These are phyloP conservation scores for Leccinum pellstonianum DNA, from an alignment of 768 basidiomycete species.

Conservation along the genomic window DNA sequence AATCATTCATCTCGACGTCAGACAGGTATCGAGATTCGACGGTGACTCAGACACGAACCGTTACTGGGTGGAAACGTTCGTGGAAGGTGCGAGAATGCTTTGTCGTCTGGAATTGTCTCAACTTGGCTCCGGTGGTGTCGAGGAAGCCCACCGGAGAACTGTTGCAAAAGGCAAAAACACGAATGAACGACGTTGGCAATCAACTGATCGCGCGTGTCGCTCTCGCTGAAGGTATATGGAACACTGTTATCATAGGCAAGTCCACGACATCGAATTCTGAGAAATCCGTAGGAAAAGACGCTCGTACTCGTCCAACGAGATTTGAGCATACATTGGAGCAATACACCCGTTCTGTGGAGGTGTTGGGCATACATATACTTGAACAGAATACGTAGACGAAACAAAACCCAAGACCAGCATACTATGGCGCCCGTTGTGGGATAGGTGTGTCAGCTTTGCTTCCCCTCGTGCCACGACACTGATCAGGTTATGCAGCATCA, in stretches of 20 bases:
- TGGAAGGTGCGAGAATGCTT: conserved; percentile 67
- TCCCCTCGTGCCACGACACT: too few species aligned
- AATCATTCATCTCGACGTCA: too few species aligned
- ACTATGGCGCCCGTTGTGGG: too few species aligned
- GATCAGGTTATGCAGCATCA: too few species aligned
- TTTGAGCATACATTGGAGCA: conserved; percentile 56
- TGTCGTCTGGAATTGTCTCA: conserved; percentile 48
- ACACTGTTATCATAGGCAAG: too few species aligned
- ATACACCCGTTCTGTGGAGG: conserved; percentile 48
- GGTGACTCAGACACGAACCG: conserved; percentile 61
- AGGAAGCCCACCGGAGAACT: conserved; percentile 48
- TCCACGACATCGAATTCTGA: background rate
- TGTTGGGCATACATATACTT: conserved; percentile 16
- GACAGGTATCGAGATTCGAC: conserved; percentile 28
- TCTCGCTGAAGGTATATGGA: conserved; percentile 70
- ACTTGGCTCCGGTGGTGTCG: conserved; percentile 43
- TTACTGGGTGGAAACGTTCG: conserved; percentile 74
- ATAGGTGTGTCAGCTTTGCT: too few species aligned
- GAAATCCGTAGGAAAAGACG: conserved; percentile 57
- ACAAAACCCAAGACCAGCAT: too few species aligned
- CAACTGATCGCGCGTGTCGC: conserved; percentile 58
- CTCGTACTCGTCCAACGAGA: conserved; percentile 54
- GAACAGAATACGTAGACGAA: too few species aligned
- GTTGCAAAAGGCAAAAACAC: conserved; percentile 56
- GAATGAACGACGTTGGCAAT: conserved; percentile 48